Base-by-base conservation (phyloP, 345 rosid species). In the Zanthoxylum bungeanum region DNA sequence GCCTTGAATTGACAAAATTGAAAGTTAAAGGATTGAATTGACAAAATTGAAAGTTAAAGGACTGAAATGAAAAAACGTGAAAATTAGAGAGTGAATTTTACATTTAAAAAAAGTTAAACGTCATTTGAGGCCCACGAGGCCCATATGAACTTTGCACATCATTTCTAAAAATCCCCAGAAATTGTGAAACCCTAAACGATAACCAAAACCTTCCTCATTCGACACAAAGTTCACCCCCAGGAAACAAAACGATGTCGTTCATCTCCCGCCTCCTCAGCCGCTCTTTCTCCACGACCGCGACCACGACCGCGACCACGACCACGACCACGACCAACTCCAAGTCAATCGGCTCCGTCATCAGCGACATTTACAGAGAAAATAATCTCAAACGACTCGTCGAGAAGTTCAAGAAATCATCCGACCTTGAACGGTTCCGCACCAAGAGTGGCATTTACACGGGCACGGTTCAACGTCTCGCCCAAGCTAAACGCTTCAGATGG, bases 401-500 rank as follows among this genome's bases (percentile, higher is more conserved):
- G 70, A 85, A 85, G 70, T 91, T 91, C 87, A 91, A 89, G 60
- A 73, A 62, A 36, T 73, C 82, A 17, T 83, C 87, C 40, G 73
- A 83, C 50, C 19, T 71, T 9, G 84, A 81, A 4, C 77, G 82
- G 22, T 91, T 91, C 82, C 88, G 95, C 63, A 79, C 80, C 36
- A 84, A 80, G 25, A 53, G 19, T 66, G 80, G 82, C 68, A 52
- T 85, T 58, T 91, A 91, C 53, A 73, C 70, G 49, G 53, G 55
- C 44, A 79, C 82, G 17, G 82, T 89, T 74, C 92, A 89, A 74
- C 92, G 94, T 60, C 91, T 89, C n/a, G 86, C 86, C 14, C 40
- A 74, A 4, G 84, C 83, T 49, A 81, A 84, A 47, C 76, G 83
- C 72, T 81, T 78, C 68, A 66, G 69, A 31, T 67, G 79, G 85